phyloP scores from a whole-genome alignment of 2,329 filamentous ascomycete species.

The Alternaria sp. region DNA sequence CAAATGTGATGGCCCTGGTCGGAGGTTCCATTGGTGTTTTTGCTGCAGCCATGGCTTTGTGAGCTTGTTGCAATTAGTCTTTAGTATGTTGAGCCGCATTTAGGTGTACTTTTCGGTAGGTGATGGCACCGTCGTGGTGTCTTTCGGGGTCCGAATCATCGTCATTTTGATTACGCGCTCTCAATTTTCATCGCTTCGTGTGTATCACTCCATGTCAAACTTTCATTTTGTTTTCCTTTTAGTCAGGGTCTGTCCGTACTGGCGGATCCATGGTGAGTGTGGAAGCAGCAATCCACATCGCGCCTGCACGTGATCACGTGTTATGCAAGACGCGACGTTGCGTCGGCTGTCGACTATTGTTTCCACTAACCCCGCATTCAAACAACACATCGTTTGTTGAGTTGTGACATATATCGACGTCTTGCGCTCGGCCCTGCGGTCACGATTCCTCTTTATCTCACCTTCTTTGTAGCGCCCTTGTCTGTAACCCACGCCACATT shows the following conservation, averaged over 20 bases:
- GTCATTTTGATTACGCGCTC: not conserved
- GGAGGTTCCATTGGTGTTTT: constrained; percentile 35
- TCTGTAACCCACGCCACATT: not conserved
- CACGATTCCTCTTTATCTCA: constrained; percentile 2
- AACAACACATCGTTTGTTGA: constrained; percentile 3
- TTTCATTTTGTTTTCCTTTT: not conserved
- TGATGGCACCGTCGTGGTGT: not conserved
- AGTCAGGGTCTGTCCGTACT: not conserved
- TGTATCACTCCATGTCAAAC: not conserved
- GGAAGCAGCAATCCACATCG: not conserved
- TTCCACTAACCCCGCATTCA: not conserved
- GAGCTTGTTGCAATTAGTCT: not conserved
- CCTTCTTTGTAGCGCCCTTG: not conserved
- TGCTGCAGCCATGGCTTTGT: constrained; percentile 37
- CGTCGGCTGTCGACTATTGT: not conserved
- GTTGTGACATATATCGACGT: not conserved
- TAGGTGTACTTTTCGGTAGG: not conserved
- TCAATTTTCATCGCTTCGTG: not conserved
- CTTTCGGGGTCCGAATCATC: not conserved
- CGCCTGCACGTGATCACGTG: constrained; percentile 12
- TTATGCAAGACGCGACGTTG: not conserved
- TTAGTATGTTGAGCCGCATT: not conserved
- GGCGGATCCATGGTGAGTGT: not conserved
- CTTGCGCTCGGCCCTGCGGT: not conserved
- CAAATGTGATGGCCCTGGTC: constrained; percentile 31